Percentiles rank a stretch among this genome's conserved stretches.
Conservation (phyloP, 2,329 filamentous ascomycete genomes). For the Aureobasidium sp. region DNA sequence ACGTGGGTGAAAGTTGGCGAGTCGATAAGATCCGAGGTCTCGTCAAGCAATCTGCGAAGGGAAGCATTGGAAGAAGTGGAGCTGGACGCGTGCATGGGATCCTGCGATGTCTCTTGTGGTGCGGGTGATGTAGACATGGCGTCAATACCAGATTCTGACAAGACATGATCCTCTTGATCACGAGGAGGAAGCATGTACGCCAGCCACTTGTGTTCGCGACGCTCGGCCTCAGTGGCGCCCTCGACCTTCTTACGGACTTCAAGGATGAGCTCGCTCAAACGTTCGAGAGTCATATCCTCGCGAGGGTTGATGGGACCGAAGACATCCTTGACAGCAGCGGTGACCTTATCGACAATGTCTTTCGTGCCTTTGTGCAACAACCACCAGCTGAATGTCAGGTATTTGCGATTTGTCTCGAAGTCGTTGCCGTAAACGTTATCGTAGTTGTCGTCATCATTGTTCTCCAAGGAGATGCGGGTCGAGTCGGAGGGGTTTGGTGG, state of each 20-base stretch:
- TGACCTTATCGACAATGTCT: constrained; percentile 71
- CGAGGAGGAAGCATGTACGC: constrained; percentile 70
- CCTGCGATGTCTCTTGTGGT: constrained; percentile 19
- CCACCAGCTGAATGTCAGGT: constrained; percentile 98
- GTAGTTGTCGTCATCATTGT: constrained; percentile 80
- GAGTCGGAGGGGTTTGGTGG: constrained; percentile 52
- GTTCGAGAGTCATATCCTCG: constrained; percentile 75
- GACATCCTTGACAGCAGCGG: constrained; percentile 76
- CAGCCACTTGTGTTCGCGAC: constrained; percentile 65
- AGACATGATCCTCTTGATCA: constrained; percentile 72
- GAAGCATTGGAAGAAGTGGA: constrained; percentile 43
- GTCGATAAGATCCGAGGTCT: constrained; percentile 92
- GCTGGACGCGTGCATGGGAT: constrained; percentile 19
- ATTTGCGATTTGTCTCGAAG: constrained; percentile 91
- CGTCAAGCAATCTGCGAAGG: constrained; percentile 79
- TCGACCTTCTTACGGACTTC: constrained; percentile 81
- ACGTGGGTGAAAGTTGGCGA: constrained; percentile 86
- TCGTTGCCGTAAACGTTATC: constrained; percentile 83
- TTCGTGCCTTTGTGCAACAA: constrained; percentile 84
- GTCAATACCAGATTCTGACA: constrained; percentile 74
- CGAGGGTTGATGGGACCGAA: constrained; percentile 85
- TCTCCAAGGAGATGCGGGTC: constrained; percentile 78
- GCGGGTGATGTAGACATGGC: constrained; percentile 27
- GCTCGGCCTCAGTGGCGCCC: constrained; percentile 56
- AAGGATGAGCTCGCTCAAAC: constrained; percentile 69